A percentile compares a stretch with the other conserved stretches of the same genome.
Evolutionary conservation across 768 basidiomycete species (phyloP).

Genomic region (Obba rivulosa): DNA sequence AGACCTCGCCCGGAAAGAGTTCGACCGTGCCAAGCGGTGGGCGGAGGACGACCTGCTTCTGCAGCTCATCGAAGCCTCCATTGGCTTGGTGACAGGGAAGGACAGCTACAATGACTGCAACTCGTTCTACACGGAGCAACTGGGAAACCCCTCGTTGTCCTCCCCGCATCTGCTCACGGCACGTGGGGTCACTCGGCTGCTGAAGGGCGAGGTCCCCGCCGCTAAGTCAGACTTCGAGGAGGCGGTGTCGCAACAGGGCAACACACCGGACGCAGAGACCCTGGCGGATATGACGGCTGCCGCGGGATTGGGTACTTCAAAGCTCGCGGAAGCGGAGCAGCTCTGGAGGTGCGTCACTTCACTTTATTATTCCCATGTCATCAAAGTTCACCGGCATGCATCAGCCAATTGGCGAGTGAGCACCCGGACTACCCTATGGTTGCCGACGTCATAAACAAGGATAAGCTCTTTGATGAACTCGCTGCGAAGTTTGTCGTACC

Average conservation of each 20-base stretch:
- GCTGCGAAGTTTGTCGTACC: constrained; percentile 60
- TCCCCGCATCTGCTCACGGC: constrained; percentile 72
- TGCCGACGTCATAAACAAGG: constrained; percentile 53
- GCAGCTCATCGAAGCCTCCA: constrained; percentile 83
- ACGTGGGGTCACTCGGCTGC: constrained; percentile 75
- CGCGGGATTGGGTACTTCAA: constrained; percentile 48
- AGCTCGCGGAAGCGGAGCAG: constrained; percentile 59
- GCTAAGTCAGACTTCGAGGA: constrained; percentile 83
- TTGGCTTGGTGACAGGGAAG: constrained; percentile 69
- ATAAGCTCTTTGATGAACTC: constrained; percentile 56
- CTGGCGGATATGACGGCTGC: constrained; percentile 65
- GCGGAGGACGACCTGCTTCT: constrained; percentile 88
- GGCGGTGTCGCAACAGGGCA: constrained; percentile 53
- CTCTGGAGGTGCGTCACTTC: constrained; percentile 55
- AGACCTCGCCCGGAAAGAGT: constrained; percentile 83
- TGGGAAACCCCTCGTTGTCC: constrained; percentile 73
- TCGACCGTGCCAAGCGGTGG: constrained; percentile 77
- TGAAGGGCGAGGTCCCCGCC: constrained; percentile 66
- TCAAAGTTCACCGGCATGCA: not conserved
- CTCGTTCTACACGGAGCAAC: constrained; percentile 77
- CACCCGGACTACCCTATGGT: constrained; percentile 70
- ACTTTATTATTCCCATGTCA: constrained; percentile 1
- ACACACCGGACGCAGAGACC: constrained; percentile 52
- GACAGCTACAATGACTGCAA: constrained; percentile 53
- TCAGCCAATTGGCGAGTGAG: constrained; percentile 40